Evolutionary conservation across 331 rosid genomes (phyloP), one percentile per base, ranked within the genome.

Genomic region (Spiraea crenata): DNA sequence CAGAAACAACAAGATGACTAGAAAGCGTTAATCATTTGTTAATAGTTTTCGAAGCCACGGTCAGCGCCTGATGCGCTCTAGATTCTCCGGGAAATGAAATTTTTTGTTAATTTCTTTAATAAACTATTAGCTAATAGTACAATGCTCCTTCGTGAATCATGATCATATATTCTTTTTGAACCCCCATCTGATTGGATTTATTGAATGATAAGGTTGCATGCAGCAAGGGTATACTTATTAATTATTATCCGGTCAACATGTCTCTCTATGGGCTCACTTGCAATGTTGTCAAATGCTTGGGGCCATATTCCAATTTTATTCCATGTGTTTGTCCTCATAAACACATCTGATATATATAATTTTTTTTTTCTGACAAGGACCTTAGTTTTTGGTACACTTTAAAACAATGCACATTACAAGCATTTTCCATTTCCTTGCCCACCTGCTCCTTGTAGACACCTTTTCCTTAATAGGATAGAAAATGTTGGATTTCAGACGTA

Each of bases 1-100:
- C 71, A 79, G 75, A 74, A 79, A 82, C 82, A 89, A 71, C 83
- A 84, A 84, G 74, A 75, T 78, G 77, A 44, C 76, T 72, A 46
- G 66, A 60, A 70, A 65, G 42, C 55, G 19, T 72, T 78, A 85
- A 80, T 71, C 10, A 73, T 76, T 81, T 79, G 71, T 83, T 84
- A 84, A 81, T 84, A 77, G 77, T 84, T 90, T 83, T 77, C 75
- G 83, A 83, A 86, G 84, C 83, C 84, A 59, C 15, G 96, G 96
- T 91, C 97, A 91, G 97, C 97, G 93, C 90, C 90, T 82, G 85
- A 87, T 92, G 90, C 97, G 97, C 97, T 89, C 96, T 84, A 92
- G 97, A 92, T 92, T 89, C 93, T 92, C 97, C 96, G 92, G 91
- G 92, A 91, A 91, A 75, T 67, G 74, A 60, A 62, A 79, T 4